Percentiles rank a stretch among this genome's conserved stretches.
Evolutionary conservation across 2,329 filamentous ascomycete genomes (phyloP).

Genomic region (Penicillium sp.): DNA sequence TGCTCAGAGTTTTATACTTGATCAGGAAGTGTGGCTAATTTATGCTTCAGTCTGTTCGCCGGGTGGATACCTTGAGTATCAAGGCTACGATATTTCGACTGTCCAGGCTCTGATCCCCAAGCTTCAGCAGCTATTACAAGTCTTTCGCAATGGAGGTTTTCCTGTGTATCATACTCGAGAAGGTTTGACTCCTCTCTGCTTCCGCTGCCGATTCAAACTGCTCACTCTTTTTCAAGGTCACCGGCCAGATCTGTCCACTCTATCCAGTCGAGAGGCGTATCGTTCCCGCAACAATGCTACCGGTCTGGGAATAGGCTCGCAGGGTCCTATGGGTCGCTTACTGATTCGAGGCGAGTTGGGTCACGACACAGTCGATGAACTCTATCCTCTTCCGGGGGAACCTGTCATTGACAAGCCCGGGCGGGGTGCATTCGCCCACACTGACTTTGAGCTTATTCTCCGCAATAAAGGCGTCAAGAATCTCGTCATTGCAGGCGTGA

Average conservation of each 20-base stretch:
- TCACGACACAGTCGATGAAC: slow-evolving; percentile 53
- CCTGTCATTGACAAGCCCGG: slow-evolving; percentile 53
- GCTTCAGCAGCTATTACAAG: slow-evolving; percentile 35
- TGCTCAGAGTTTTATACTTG: no score
- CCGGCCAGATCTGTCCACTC: slow-evolving; percentile 51
- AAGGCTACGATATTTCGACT: slow-evolving; percentile 41
- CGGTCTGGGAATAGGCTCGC: slow-evolving; percentile 48
- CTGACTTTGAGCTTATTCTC: slow-evolving; percentile 50
- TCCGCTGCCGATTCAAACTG: background rate
- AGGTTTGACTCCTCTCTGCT: slow-evolving; percentile 24
- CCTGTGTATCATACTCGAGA: slow-evolving; percentile 45
- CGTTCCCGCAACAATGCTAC: slow-evolving; percentile 50
- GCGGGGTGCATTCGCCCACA: slow-evolving; percentile 49
- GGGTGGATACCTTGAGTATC: slow-evolving; percentile 43
- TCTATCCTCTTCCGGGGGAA: slow-evolving; percentile 46
- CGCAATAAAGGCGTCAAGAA: slow-evolving; percentile 49
- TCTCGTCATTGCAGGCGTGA: slow-evolving; percentile 50
- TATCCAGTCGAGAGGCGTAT: slow-evolving; percentile 50
- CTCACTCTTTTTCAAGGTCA: slow-evolving; percentile 32
- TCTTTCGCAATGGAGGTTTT: slow-evolving; percentile 38
- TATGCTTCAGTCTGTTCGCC: slow-evolving; percentile 37
- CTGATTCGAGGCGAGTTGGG: slow-evolving; percentile 54
- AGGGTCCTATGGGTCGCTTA: slow-evolving; percentile 53
- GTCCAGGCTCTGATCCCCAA: slow-evolving; percentile 39
- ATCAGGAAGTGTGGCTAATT: background rate